Evolutionary conservation across 1,139 yeast species (phyloP), one percentile per base, ranked within the genome.

Genomic region (Yamadazyma triangularis): DNA sequence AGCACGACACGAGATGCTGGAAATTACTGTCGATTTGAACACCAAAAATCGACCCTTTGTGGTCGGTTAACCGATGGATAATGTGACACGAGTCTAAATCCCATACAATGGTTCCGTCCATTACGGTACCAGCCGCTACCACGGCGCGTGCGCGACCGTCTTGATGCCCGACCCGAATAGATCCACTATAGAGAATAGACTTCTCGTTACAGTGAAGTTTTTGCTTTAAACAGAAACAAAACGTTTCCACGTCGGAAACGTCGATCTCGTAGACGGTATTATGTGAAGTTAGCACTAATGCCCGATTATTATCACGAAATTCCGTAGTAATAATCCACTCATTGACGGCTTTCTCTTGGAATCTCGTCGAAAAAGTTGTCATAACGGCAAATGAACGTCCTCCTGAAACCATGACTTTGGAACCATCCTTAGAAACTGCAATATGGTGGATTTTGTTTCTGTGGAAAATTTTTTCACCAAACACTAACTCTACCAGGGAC

Each of bases 41-140:
- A 11, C 85, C 87, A 56, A 91, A 91, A 24, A 91, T 87, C 1
- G 96, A 84, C 1, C 97, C 97, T 51, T 83, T 89, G 52, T 91
- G 98, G 2, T 78, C 81, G 0, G 72, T 70, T 34, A 89, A 64
- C 24, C 69, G 71, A 42, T 79, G 77, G 2, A 77, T 23, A 8
- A 81, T 62, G 25, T 63, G 41, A 8, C 69, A 59, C 2, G 67
- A 51, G 19, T 48, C 32, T 31, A 76, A 52, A 32, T 78, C 76
- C 97, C 97, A 91, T 1, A 88, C 60, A 4, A 85, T 64, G 1
- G 86, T 80, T 3, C 96, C 96, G 31, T 81, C 79, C 79, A 89
- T 79, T 1, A 91, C 96, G 0, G 98, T 91, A 15, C 97, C 97
- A 0, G 96, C 89, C 15, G 87, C 87, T 14, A 42, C 27, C 9